These are phyloP conservation scores for Fusarium udum DNA, from an alignment of 2,329 filamentous ascomycete species.

Conservation along the genomic window DNA sequence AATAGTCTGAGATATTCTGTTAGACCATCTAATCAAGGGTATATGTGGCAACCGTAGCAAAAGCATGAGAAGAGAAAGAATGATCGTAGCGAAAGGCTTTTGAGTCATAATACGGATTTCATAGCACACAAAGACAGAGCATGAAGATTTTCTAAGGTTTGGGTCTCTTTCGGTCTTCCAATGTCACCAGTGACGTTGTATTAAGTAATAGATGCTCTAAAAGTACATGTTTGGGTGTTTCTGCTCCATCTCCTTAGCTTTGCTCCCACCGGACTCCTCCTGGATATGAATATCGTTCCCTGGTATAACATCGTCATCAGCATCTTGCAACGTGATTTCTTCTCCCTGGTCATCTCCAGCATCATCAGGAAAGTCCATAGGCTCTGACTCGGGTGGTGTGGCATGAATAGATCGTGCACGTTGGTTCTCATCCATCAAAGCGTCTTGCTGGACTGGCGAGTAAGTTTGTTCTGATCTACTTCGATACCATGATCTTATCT, in stretches of 20 bases:
- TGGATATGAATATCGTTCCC: neutral
- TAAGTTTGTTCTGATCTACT: neutral
- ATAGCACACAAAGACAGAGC: no score
- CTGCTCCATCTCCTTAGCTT: constrained; percentile 29
- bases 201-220: neutral
- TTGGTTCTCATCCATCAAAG: neutral
- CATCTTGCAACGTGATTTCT: neutral
- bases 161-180: fast-evolving
- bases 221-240: constrained; percentile 36
- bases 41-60: no score
- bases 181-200: neutral
- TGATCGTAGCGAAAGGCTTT: neutral
- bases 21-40: no score
- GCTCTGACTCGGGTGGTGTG: neutral
- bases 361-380: neutral
- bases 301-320: neutral
- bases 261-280: neutral
- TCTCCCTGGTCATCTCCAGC: neutral
- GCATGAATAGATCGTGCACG: neutral
- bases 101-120: neutral
- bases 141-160: fast-evolving
- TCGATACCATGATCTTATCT: constrained; percentile 40
- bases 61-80: fast-evolving
- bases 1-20: no score
- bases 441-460: neutral